Base-by-base conservation (phyloP, 495 filamentous ascomycete species). In the Terfezia claveryi region DNA sequence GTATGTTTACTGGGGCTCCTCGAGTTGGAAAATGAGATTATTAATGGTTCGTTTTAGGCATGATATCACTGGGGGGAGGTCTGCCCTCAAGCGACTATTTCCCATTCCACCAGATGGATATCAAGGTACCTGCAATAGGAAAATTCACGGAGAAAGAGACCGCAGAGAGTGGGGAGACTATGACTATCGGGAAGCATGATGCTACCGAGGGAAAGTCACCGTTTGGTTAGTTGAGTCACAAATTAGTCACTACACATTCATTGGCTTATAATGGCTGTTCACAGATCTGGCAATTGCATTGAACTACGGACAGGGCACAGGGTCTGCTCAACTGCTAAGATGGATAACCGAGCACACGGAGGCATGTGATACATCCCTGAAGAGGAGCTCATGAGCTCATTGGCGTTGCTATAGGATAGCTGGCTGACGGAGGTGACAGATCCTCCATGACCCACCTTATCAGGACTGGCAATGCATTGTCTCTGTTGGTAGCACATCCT, bases 341-440 rank as follows among this genome's bases (percentile, higher is more conserved):
- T 98, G 83, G 65, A 73, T 93, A 44, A 92, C 85, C 0, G 91
- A 96, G 70, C 91, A 98, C 67, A 92, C 87, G 0, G 91, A 91
- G 65, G 75, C 76, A 64, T 50, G 66, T 32, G 20, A 7, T 16
- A 49, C 20, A 32, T 16, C 52, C 50, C 11, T 51, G 2, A 10
- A 14, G 53, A 17, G 12, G 4, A 51, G 50, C n/a, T 23, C 16
- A 27, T 38, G 4, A 51, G 50, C n/a, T 23, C 16, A 27, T 38
- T 23, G 49, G 32, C 54, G 52, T 23, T 23, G 27, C 16, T 12
- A 59, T 61, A 52, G 55, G 49, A 10, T 57, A 55, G 50, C 56
- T 53, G 36, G 61, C 20, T 32, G 56, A 36, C 56, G 49, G 12
- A 20, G 41, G n/a, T 51, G 20, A 23, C 51, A 80, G 69, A 73